Evolutionary conservation across 768 basidiomycete species (phyloP).

Genomic region (Amanita pseudoporphyria): DNA sequence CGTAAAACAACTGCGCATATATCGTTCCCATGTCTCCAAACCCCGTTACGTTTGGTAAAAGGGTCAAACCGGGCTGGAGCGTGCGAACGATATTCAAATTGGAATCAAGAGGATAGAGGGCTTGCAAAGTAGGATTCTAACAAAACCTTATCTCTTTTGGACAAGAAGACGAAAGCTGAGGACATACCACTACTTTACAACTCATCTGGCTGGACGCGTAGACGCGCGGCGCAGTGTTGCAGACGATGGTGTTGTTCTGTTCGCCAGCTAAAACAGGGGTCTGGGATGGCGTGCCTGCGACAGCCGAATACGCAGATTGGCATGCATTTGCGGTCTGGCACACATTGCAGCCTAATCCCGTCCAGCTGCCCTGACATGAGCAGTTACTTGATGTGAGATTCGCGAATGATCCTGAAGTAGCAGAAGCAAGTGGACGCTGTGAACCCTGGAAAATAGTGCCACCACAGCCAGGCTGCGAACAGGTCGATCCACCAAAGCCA

Average conservation of each 20-base stretch:
- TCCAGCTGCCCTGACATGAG: slow-evolving; percentile 67
- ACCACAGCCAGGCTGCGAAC: slow-evolving; percentile 65
- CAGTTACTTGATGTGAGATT: slow-evolving; percentile 66
- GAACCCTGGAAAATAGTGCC: slow-evolving; percentile 74
- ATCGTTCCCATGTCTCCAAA: slow-evolving; percentile 43
- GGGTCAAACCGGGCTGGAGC: slow-evolving; percentile 58
- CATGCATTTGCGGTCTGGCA: slow-evolving; percentile 64
- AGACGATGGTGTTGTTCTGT: slow-evolving; percentile 60
- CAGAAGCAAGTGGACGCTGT: slow-evolving; percentile 38
- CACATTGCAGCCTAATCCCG: slow-evolving; percentile 72
- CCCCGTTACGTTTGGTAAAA: slow-evolving; percentile 50
- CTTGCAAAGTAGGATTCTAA: slow-evolving; percentile 80
- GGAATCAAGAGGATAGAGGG: slow-evolving; percentile 59
- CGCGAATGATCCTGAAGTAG: slow-evolving; percentile 33
- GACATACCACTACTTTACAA: slow-evolving; percentile 70
- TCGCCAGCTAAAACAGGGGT: slow-evolving; percentile 21
- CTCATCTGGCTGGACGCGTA: slow-evolving; percentile 79
- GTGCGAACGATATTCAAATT: slow-evolving; percentile 76
- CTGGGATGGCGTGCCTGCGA: slow-evolving; percentile 23
- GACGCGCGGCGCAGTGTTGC: slow-evolving; percentile 60
- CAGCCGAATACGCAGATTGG: slow-evolving; percentile 45
- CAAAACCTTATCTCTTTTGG: not conserved
- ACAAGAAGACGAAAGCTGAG: not conserved
- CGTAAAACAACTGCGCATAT: slow-evolving; percentile 70
- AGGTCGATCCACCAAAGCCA: slow-evolving; percentile 69